These are phyloP conservation scores for Phytophthora constricta DNA, from an alignment of 352 stramenopile species.

Conservation along the genomic window DNA sequence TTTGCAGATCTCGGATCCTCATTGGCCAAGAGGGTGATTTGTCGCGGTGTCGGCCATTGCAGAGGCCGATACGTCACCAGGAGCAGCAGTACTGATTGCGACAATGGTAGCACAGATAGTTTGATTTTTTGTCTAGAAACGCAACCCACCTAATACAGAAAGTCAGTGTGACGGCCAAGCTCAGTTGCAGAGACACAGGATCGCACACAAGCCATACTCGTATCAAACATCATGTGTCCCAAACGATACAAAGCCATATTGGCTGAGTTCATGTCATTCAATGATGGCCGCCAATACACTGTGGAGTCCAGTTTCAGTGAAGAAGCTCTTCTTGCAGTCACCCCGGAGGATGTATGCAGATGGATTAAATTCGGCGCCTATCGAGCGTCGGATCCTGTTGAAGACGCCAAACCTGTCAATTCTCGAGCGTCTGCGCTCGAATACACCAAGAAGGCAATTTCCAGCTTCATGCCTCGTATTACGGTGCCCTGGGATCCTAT, in stretches of 20 bases:
- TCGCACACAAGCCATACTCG: not conserved
- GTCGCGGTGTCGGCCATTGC: not conserved
- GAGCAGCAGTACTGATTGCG: not conserved
- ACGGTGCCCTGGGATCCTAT: conserved; percentile 12
- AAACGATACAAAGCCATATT: not conserved
- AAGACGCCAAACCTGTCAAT: conserved; percentile 2
- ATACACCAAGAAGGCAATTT: conserved; percentile 18
- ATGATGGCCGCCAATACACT: not conserved
- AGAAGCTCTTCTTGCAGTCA: not conserved
- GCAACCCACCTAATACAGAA: not conserved
- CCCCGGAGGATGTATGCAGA: not conserved
- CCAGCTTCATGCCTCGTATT: conserved; percentile 7
- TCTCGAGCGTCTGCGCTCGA: conserved; percentile 5
- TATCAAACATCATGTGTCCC: not conserved
- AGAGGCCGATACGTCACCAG: not conserved
- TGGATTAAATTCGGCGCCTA: not conserved
- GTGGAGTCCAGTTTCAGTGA: not conserved
- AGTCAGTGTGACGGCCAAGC: not conserved
- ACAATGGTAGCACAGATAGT: not conserved
- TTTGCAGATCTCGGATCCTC: not conserved
- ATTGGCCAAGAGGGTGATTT: not conserved
- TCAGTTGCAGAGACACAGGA: not conserved
- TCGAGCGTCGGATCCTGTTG: not conserved
- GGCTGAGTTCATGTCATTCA: not conserved
- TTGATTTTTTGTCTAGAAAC: not conserved